Base-by-base conservation (phyloP, 768 basidiomycete genomes). In the Nevesoporus exiguus region DNA sequence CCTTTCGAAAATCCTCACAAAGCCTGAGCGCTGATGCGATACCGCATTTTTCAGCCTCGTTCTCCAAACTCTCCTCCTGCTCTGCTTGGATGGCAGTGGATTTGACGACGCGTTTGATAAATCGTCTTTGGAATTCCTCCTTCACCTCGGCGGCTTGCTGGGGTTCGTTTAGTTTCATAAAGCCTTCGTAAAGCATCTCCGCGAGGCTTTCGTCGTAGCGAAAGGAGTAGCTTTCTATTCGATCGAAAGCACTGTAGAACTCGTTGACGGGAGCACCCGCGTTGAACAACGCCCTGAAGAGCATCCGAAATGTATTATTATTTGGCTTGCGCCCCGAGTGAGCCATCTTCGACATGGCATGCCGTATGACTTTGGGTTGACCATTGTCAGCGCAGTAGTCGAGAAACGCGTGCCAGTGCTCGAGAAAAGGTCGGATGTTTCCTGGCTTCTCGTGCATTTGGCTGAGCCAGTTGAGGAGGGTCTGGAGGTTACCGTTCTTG, bases 371-470 rank as follows among this genome's bases (percentile, higher is more conserved):
- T 29, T 50, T 62, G 42, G 61, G 55, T 48, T 69, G 65, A 14
- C 67, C 71, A 21, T 51, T 54, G 51, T 62, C 59, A 37, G 59
- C 63, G 53, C 75, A 77, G 17, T 65, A 67, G 34, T 78, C 71
- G 33, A 88, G 69, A 56, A 84, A 76, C 10, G 75, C 55, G 56
- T 85, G 79, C 72, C 82, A 83, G 52, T 84, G 82, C 21, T 77
- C 71, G 34, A 77, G 67, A 22, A 77, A 76, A 0, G 84, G 83
- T 5, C 64, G 65, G 41, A 77, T 57, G 33, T 75, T 62, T 2
- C 77, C 78, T 3, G 82, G 74, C 47, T 77, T 77, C 24, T 68
- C 68, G 14, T 78, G 73, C 77, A 87, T 84, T n/a, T 71, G 71
- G 41, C 60, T 61, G 3, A 89, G 68, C 79, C 85, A 84, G 22